Evolutionary conservation across 345 rosid genomes (phyloP), one percentile per base, ranked within the genome.

Genomic region (Noccaea caerulescens): DNA sequence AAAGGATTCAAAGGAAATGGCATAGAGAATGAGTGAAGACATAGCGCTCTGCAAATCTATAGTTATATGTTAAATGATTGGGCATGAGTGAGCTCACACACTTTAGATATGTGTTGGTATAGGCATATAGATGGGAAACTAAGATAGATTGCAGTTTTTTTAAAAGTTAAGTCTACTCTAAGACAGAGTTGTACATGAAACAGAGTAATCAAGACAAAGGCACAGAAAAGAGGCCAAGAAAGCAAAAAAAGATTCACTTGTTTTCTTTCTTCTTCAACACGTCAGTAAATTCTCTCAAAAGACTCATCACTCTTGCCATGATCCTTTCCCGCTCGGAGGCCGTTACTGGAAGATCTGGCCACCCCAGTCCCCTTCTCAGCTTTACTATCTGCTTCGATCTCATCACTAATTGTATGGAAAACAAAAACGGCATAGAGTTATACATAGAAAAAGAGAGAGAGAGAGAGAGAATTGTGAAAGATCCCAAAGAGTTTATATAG

Each of bases 211-310:
- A 3, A 41, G 44, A 10, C 2, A 41, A n/a, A 50, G 20, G 8
- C 18, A 51, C 37, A 65, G 60, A 52, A 51, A 37, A 65, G 60
- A 52, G 50, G 25, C 38, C 10, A 66, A 13, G 37, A 25, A 38
- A 39, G 14, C 49, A 9, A 66, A 13, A 41, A 11, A 43, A 25
- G 32, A 42, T 37, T 69, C 34, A 58, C 43, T 18, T 56, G 6
- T 36, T 69, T 30, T 36, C 57, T 46, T 69, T 69, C 47, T 58
- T 68, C 45, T 20, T 69, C 57, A 69, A 4, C 30, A 45, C 56
- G 46, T 46, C 20, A 9, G 3, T 23, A 13, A 46, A 69, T 34
- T 46, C 65, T 58, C 56, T 45, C 56, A 45, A 20, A 10, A 20
- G 56, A 57, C 46, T 42, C 38, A 10, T 14, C 61, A 14, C 6